phyloP scores from a whole-genome alignment of 164 flowering plant genomes.

The Sextonia rubra region DNA sequence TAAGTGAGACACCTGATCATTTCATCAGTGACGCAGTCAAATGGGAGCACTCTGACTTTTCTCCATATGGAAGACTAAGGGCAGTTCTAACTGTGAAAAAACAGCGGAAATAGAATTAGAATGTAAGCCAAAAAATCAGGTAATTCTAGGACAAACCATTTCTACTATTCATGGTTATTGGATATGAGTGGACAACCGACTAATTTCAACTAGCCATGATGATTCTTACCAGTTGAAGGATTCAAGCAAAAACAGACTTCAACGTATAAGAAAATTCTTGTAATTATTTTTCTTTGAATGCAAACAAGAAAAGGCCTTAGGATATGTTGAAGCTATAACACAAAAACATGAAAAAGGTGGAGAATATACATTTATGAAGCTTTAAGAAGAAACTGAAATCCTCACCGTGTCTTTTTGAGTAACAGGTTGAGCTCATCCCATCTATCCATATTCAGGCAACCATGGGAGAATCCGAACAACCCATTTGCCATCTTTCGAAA shows the following conservation, averaged over 20 bases:
- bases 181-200: neutral
- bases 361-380: neutral
- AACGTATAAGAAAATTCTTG: neutral
- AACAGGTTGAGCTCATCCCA: constrained; percentile 83
- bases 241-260: neutral
- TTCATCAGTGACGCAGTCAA: neutral
- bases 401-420: constrained; percentile 65
- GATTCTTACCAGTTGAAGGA: neutral
- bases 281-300: too few relatives aligned
- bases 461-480: constrained; percentile 78
- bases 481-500: constrained; percentile 49
- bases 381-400: neutral
- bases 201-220: neutral
- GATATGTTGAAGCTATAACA: neutral
- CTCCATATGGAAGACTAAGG: neutral
- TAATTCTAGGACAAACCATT: neutral
- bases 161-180: neutral
- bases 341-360: neutral
- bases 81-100: neutral
- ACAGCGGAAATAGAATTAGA: neutral
- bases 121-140: neutral
- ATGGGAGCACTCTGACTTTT: neutral
- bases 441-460: constrained; percentile 65
- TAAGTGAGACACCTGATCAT: too few relatives aligned
- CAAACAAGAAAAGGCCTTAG: neutral